Conservation (phyloP, 148 eudicot species). For the Bassia scoparia region DNA sequence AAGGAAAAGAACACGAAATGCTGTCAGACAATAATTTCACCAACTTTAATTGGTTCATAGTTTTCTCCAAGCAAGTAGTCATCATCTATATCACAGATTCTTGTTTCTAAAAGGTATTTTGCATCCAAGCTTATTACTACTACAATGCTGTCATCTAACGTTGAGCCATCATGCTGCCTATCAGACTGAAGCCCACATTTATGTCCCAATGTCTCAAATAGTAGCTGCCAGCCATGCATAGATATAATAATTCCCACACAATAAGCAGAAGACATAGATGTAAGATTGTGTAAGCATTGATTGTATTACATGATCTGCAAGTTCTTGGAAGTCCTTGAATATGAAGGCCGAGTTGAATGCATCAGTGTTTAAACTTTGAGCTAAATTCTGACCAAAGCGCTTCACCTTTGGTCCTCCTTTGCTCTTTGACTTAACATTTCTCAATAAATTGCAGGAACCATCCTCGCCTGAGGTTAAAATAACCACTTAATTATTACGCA, state of each 20-base stretch:
- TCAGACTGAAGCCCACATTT: constrained; percentile 57
- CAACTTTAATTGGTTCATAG: constrained; percentile 79
- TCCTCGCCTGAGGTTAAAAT: constrained; percentile 51
- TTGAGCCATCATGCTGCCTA: constrained; percentile 68
- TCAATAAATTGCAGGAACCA: constrained; percentile 44
- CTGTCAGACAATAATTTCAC: constrained; percentile 49
- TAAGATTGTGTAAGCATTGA: not conserved
- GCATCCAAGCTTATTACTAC: constrained; percentile 59
- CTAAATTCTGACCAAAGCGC: constrained; percentile 79
- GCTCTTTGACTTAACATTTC: constrained; percentile 36
- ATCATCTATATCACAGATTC: constrained; percentile 80
- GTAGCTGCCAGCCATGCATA: constrained; percentile 63
- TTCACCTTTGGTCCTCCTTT: constrained; percentile 39
- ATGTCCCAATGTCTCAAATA: constrained; percentile 63
- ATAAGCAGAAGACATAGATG: not conserved
- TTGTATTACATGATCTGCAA: constrained; percentile 65
- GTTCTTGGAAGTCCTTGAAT: constrained; percentile 48
- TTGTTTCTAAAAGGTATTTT: constrained; percentile 45
- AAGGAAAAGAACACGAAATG: not conserved
- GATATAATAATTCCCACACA: constrained; percentile 12
- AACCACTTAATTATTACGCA: not conserved
- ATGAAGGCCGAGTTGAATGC: constrained; percentile 66
- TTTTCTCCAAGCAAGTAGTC: constrained; percentile 56
- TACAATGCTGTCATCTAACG: constrained; percentile 70
- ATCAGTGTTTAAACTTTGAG: constrained; percentile 69